phyloP scores from a whole-genome alignment of 164 flowering plant species.

The Vitis cinerea region DNA sequence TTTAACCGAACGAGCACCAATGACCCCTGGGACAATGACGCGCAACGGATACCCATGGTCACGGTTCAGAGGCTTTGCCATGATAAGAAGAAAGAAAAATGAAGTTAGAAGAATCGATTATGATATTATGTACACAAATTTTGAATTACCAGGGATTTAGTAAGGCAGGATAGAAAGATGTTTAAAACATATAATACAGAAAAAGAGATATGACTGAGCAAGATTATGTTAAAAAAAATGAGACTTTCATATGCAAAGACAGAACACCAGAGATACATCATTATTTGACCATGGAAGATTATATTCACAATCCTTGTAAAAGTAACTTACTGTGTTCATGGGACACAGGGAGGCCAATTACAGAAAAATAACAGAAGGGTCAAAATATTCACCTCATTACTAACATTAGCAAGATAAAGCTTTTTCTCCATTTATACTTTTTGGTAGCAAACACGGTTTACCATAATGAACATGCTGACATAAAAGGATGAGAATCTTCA shows the following conservation, averaged over 20 bases:
- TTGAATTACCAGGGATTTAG: not conserved
- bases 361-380: no score
- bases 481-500: not conserved
- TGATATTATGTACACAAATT: not conserved
- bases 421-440: no score
- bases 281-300: no score
- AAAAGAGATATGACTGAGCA: not conserved
- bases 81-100: conserved; percentile 6
- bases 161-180: not conserved
- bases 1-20: conserved; percentile 98
- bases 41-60: conserved; percentile 97
- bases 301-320: no score
- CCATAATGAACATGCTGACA: not conserved
- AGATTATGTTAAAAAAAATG: not conserved
- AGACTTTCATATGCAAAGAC: not conserved
- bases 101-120: conserved; percentile 4
- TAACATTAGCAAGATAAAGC: no score
- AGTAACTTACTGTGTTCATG: no score
- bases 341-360: no score
- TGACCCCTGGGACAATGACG: conserved; percentile 88
- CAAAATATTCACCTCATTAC: no score
- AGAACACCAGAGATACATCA: no score
- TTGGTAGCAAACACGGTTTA: not conserved
- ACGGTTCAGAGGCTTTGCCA: conserved; percentile 73
- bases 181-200: not conserved